These are phyloP conservation scores for Erodium chrysanthum DNA, from an alignment of 441 rosid species.

Conservation along the genomic window DNA sequence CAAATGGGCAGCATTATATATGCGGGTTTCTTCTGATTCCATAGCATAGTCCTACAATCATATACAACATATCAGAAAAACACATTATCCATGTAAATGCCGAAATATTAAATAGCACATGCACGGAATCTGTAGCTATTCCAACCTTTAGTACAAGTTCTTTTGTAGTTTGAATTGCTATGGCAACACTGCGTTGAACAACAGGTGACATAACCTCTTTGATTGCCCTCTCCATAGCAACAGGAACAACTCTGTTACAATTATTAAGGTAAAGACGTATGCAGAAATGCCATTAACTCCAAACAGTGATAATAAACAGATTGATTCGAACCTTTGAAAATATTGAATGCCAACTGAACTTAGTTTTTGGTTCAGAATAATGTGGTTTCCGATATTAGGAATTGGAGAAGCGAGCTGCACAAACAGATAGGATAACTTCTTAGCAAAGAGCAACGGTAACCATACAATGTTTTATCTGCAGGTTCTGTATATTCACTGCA, in stretches of 20 bases:
- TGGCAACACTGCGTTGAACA: constrained; percentile 96
- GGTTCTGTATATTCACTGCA: too few relatives aligned
- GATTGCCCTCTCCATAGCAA: constrained; percentile 93
- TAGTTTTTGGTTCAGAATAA: constrained; percentile 76
- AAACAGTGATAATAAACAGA: constrained; percentile 11
- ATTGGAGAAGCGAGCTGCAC: constrained; percentile 67
- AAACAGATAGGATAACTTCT: constrained; percentile 19
- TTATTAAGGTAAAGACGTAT: not conserved
- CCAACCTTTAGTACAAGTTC: constrained; percentile 51
- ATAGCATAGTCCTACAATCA: constrained; percentile 70
- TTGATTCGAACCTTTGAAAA: constrained; percentile 71
- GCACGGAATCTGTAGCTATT: not conserved
- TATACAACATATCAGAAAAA: not conserved
- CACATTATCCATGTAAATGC: not conserved
- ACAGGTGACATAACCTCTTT: constrained; percentile 85
- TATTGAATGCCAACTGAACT: constrained; percentile 56
- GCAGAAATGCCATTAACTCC: not conserved
- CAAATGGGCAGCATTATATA: constrained; percentile 89
- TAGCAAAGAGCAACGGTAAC: constrained; percentile 15
- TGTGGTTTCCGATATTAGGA: constrained; percentile 76
- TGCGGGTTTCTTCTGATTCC: constrained; percentile 90
- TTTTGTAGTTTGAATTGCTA: constrained; percentile 96
- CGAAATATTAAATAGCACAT: not conserved
- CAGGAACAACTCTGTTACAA: constrained; percentile 69
- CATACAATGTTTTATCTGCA: too few relatives aligned